Evolutionary conservation across 352 stramenopile species (phyloP).

Genomic region (Phytophthora pseudosyringae): DNA sequence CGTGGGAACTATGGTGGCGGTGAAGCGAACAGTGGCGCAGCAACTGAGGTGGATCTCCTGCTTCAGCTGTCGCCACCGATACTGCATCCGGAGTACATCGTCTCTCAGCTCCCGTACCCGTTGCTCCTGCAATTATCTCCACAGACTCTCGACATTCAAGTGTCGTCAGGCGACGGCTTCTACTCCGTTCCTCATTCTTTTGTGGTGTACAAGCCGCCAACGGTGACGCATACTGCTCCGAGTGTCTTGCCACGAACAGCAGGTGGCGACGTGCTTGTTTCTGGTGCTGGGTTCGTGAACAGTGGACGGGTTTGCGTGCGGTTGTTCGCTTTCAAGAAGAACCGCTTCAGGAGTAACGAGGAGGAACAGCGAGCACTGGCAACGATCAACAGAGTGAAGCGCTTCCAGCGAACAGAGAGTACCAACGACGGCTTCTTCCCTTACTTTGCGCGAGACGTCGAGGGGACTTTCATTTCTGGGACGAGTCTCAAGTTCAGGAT

Average conservation of each 20-base stretch:
- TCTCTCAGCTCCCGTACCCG: conserved; percentile 35
- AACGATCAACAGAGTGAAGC: conserved; percentile 40
- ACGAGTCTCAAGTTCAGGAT: conserved; percentile 48
- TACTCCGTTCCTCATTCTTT: conserved; percentile 53
- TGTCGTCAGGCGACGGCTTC: conserved; percentile 68
- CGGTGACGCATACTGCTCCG: conserved; percentile 47
- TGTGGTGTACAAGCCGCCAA: conserved; percentile 53
- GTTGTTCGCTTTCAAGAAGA: conserved; percentile 54
- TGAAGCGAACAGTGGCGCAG: neutral
- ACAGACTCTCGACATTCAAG: conserved; percentile 57
- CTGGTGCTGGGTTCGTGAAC: conserved; percentile 54
- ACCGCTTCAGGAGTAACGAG: conserved; percentile 27
- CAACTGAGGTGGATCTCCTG: conserved; percentile 61
- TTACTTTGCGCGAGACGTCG: conserved; percentile 45
- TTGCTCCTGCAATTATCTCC: conserved; percentile 30
- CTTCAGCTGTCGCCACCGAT: conserved; percentile 68
- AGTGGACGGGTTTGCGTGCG: conserved; percentile 44
- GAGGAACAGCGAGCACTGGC: conserved; percentile 41
- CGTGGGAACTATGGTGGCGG: conserved; percentile 31
- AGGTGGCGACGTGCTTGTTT: conserved; percentile 58
- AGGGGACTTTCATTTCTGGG: conserved; percentile 46
- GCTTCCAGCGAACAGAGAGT: conserved; percentile 31
- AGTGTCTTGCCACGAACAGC: conserved; percentile 61
- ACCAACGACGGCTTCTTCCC: conserved; percentile 49
- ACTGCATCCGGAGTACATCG: conserved; percentile 46